Percentiles rank a stretch among this genome's conserved stretches.
These are phyloP conservation scores for Eremothecium cymbalariae DNA, from an alignment of 1,139 yeast species.

Conservation along the genomic window DNA sequence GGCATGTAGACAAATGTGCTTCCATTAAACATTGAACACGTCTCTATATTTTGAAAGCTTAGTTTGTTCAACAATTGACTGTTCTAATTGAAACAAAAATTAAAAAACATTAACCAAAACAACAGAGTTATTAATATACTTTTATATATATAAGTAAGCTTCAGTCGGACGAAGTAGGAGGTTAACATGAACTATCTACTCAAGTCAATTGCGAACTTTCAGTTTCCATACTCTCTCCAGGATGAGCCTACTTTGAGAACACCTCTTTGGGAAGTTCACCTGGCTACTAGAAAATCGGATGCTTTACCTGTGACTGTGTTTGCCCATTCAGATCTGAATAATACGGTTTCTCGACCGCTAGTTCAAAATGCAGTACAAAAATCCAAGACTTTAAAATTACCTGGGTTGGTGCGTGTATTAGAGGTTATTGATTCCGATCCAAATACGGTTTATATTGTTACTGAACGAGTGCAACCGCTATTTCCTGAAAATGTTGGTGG, in stretches of 20 bases:
- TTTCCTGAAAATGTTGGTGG: slow-evolving; percentile 18
- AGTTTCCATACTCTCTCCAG: slow-evolving; percentile 27
- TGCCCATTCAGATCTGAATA: slow-evolving; percentile 17
- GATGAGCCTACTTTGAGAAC: slow-evolving; percentile 26
- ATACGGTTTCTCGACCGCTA: slow-evolving; percentile 26
- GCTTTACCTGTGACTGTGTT: slow-evolving; percentile 26
- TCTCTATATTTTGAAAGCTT: no score
- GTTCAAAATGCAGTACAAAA: slow-evolving; percentile 61
- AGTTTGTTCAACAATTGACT: no score
- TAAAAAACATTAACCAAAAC: no score
- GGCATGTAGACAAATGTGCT: no score
- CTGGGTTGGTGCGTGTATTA: slow-evolving; percentile 62
- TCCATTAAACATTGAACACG: no score
- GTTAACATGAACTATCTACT: slow-evolving; percentile 32
- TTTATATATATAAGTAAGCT: no score
- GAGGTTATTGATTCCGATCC: slow-evolving; percentile 59
- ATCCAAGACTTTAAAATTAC: slow-evolving; percentile 62
- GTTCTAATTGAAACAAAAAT: no score
- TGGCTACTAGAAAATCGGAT: slow-evolving; percentile 35
- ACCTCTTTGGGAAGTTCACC: slow-evolving; percentile 37
- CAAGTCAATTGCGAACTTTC: slow-evolving; percentile 28
- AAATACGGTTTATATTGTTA: slow-evolving; percentile 60
- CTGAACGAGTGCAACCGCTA: slow-evolving; percentile 71
- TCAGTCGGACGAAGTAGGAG: no score
- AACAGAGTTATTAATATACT: no score